A percentile compares a stretch with the other conserved stretches of the same genome.
Conservation (phyloP, 1,139 yeast genomes). For the Lodderomyces oxycetoniae region DNA sequence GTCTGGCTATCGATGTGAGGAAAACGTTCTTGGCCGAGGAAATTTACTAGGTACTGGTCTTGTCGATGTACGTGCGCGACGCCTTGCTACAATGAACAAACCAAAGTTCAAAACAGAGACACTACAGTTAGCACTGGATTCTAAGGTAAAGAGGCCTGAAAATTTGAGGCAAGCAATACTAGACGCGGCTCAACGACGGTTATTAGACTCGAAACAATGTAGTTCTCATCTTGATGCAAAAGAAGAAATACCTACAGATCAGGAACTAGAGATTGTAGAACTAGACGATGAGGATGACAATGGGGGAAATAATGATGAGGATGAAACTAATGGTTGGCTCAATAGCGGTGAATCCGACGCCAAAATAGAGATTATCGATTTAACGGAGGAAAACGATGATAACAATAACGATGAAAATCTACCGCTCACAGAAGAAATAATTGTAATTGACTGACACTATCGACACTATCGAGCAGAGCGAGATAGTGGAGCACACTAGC, state of each 20-base stretch:
- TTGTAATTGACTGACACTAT: slow-evolving; percentile 24
- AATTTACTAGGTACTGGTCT: slow-evolving; percentile 16
- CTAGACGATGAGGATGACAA: slow-evolving; percentile 11
- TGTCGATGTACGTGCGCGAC: slow-evolving; percentile 31
- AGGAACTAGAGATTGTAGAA: slow-evolving; percentile 30
- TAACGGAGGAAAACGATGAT: slow-evolving; percentile 11
- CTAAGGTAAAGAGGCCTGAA: slow-evolving; percentile 14
- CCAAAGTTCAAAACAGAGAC: slow-evolving; percentile 38
- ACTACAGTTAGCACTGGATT: slow-evolving; percentile 27
- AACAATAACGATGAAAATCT: not conserved
- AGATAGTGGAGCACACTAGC: no score
- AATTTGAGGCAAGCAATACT: slow-evolving; percentile 48
- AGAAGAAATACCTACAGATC: slow-evolving; percentile 28
- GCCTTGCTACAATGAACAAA: slow-evolving; percentile 35
- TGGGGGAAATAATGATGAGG: slow-evolving; percentile 1
- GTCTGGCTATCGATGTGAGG: slow-evolving; percentile 42
- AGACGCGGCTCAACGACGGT: slow-evolving; percentile 65
- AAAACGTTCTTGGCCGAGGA: slow-evolving; percentile 46
- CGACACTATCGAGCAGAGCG: no score
- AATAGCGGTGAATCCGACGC: not conserved
- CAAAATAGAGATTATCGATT: slow-evolving; percentile 20
- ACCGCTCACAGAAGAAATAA: slow-evolving; percentile 11
- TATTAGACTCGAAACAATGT: slow-evolving; percentile 57
- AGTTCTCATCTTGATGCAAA: slow-evolving; percentile 16
- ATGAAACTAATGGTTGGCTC: not conserved